Evolutionary conservation across 148 eudicot genomes (phyloP), one percentile per base, ranked within the genome.

Genomic region (Vaccinium vitisidaea): DNA sequence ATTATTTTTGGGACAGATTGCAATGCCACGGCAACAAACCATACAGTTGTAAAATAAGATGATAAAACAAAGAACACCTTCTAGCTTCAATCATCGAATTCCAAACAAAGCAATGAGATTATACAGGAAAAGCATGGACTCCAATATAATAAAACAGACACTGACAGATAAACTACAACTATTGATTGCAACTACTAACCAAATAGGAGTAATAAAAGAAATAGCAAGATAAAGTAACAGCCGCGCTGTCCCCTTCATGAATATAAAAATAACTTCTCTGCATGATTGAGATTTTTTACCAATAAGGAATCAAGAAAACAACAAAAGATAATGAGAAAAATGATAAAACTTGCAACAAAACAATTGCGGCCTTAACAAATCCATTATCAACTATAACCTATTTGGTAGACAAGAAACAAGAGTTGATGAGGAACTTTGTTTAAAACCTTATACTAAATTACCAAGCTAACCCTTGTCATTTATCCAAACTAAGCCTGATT

Each of bases 1-100:
- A 82, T 80, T 77, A 76, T 70, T 84, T 84, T 84, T 16, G 25
- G 82, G 84, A 80, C 87, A 84, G 73, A 75, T 86, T 82, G 89
- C 14, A 13, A 27, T 69, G 74, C 84, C 69, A 75, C 83, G 77
- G 80, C 83, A 85, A 30, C 59, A 79, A 75, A 36, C 43, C 32
- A 76, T 50, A 63, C 76, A 75, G 54, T 70, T 27, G 69, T 53
- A 69, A n/a, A 65, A 71, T 32, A 55, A 43, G 49, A 80, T 65
- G 54, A 83, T 59, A 71, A 85, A 85, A 83, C 46, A 85, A 83
- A 73, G 49, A 79, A 65, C 27, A 63, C 52, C 58, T 75, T 73
- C 61, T 82, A 73, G 43, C 53, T 86, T 21, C 83, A 85, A 83
- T 80, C 81, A 85, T 74, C 21, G 30, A 36, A 32, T 78, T 53